phyloP scores from a whole-genome alignment of 2,329 filamentous ascomycete genomes.

The Colletotrichum sp. region DNA sequence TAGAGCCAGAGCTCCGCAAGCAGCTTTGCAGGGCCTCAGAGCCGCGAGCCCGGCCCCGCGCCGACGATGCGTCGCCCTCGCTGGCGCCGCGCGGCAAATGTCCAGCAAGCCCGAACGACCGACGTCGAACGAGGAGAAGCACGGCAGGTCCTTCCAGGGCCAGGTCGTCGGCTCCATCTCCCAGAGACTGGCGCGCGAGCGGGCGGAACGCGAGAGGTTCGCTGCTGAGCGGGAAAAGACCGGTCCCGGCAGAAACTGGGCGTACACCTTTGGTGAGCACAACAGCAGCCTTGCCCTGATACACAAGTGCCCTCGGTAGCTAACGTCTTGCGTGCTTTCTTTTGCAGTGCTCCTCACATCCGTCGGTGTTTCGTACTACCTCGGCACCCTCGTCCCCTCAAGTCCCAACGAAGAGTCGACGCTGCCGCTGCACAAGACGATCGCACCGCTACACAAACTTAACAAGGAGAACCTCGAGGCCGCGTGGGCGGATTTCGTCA shows the following conservation, averaged over 20 bases:
- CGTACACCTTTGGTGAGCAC: constrained; percentile 58
- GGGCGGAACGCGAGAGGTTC: constrained; percentile 57
- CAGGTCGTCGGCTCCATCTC: constrained; percentile 66
- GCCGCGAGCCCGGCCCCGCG: constrained; percentile 21
- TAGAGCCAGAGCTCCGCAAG: constrained; percentile 33
- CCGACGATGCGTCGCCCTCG: constrained; percentile 13
- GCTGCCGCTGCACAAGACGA: constrained; percentile 57
- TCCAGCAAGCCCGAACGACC: constrained; percentile 27
- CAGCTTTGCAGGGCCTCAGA: constrained; percentile 34
- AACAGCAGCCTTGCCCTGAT: not conserved
- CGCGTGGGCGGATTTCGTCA: constrained; percentile 72
- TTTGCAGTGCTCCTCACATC: constrained; percentile 56
- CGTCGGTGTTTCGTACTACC: constrained; percentile 59
- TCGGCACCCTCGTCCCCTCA: constrained; percentile 60
- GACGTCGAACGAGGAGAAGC: constrained; percentile 38
- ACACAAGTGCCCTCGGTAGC: not conserved
- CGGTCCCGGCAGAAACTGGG: constrained; percentile 49
- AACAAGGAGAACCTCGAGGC: constrained; percentile 69
- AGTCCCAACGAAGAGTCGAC: constrained; percentile 61
- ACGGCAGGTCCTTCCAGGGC: constrained; percentile 55
- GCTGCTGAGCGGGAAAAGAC: constrained; percentile 40
- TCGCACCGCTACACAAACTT: constrained; percentile 60
- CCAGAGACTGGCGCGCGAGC: constrained; percentile 59
- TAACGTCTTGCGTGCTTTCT: not conserved
- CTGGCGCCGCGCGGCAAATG: constrained; percentile 8